Percentiles rank a stretch among this genome's conserved stretches.
phyloP scores from a whole-genome alignment of 192 early-diverging fungal genomes.

The Linnemannia exigua region DNA sequence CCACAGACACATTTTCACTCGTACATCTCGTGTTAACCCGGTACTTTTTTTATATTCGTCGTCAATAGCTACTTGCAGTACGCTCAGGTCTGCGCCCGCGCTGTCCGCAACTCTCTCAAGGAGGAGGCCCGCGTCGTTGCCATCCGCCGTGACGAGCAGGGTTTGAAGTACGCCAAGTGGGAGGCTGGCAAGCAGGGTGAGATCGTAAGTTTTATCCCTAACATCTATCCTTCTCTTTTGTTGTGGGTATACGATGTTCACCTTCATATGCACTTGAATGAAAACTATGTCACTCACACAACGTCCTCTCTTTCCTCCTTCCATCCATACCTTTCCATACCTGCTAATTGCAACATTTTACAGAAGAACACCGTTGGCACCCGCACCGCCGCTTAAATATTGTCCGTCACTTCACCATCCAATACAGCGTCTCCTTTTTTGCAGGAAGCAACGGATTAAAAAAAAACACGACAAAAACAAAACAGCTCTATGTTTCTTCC shows the following conservation, averaged over 20 bases:
- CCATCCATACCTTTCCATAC: too few species aligned
- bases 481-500: not conserved
- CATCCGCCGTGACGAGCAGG: conserved; percentile 81
- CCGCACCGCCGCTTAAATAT: conserved; percentile 40
- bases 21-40: too few species aligned
- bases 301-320: not conserved
- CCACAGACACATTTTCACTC: too few species aligned
- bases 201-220: conserved; percentile 65
- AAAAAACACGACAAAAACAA: not conserved
- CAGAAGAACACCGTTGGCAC: conserved; percentile 49
- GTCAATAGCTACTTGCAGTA: conserved; percentile 86
- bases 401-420: not conserved
- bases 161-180: conserved; percentile 85
- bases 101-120: conserved; percentile 89
- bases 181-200: conserved; percentile 85
- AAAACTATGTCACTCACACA: not conserved
- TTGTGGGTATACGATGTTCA: too few species aligned
- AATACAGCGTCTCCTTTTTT: not conserved
- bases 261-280: too few species aligned
- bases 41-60: not conserved
- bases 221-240: too few species aligned
- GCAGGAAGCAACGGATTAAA: conserved; percentile 10
- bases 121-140: conserved; percentile 76
- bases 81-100: conserved; percentile 83
- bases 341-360: not conserved